phyloP scores from a whole-genome alignment of 2,329 filamentous ascomycete species.

The Colletotrichum agaves region DNA sequence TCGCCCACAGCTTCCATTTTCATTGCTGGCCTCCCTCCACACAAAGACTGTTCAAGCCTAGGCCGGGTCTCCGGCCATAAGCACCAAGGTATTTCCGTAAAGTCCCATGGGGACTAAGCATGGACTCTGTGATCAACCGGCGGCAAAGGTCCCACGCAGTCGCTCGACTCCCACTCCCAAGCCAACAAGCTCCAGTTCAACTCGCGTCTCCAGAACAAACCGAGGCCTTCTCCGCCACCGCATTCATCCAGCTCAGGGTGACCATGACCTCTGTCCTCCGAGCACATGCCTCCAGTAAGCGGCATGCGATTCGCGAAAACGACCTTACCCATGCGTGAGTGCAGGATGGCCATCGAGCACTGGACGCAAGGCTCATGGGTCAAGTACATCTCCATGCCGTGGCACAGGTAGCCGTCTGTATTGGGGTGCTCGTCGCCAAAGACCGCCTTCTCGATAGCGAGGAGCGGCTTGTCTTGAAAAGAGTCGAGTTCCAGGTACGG shows the following conservation, averaged over 20 bases:
- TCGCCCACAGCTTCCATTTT: slow-evolving; percentile 11
- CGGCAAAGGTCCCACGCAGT: slow-evolving; percentile 48
- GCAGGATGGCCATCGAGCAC: slow-evolving; percentile 96
- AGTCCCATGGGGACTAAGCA: slow-evolving; percentile 47
- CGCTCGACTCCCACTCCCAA: slow-evolving; percentile 76
- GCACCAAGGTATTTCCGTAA: slow-evolving; percentile 39
- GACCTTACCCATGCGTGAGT: slow-evolving; percentile 89
- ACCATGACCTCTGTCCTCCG: slow-evolving; percentile 72
- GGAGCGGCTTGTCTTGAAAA: slow-evolving; percentile 75
- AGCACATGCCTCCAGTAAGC: slow-evolving; percentile 82
- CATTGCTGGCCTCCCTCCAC: slow-evolving; percentile 9
- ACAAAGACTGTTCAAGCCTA: slow-evolving; percentile 37
- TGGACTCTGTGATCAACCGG: slow-evolving; percentile 61
- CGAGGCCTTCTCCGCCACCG: slow-evolving; percentile 69
- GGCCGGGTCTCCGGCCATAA: slow-evolving; percentile 30
- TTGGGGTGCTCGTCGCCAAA: slow-evolving; percentile 73
- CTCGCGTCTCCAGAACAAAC: slow-evolving; percentile 78
- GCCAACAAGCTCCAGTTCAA: slow-evolving; percentile 87
- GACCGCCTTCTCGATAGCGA: slow-evolving; percentile 71
- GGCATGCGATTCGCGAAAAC: slow-evolving; percentile 85
- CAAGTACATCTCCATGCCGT: slow-evolving; percentile 91
- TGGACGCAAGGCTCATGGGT: slow-evolving; percentile 97
- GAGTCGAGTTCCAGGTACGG: slow-evolving; percentile 67
- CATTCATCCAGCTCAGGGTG: slow-evolving; percentile 50
- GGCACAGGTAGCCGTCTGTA: slow-evolving; percentile 90